These are phyloP conservation scores for Colletotrichum sp. DNA, from an alignment of 2,329 filamentous ascomycete species.

Conservation along the genomic window DNA sequence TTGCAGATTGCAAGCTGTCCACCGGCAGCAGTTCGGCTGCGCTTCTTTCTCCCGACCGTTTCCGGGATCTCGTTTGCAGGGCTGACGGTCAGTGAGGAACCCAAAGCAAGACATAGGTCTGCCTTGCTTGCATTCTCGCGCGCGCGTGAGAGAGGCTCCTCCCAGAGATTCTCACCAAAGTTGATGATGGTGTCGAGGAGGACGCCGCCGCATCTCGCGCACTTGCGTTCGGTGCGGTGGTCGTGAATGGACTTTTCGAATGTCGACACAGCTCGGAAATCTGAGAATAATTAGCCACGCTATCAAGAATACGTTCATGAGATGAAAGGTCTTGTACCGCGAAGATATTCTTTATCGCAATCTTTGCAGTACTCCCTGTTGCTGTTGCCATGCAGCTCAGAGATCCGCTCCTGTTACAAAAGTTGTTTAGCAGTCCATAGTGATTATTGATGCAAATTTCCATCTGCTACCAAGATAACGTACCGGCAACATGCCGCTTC, in stretches of 20 bases:
- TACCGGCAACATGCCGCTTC: conserved; percentile 50
- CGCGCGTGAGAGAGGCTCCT: conserved; percentile 35
- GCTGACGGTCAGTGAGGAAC: conserved; percentile 48
- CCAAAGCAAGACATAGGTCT: conserved; percentile 51
- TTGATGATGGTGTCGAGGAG: conserved; percentile 51
- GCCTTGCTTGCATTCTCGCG: conserved; percentile 41
- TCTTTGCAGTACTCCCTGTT: conserved; percentile 50
- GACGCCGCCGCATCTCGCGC: conserved; percentile 39
- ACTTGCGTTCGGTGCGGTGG: conserved; percentile 52
- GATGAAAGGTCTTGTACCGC: conserved; percentile 31
- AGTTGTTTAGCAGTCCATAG: not conserved
- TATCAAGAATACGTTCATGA: accelerated
- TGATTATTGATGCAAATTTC: too few relatives aligned
- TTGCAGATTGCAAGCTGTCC: conserved; percentile 50
- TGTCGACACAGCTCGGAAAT: conserved; percentile 48
- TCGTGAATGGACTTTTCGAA: conserved; percentile 48
- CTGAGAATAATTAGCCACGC: conserved; percentile 26
- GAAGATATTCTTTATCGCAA: conserved; percentile 51
- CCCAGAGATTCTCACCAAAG: conserved; percentile 44
- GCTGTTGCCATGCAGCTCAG: conserved; percentile 53
- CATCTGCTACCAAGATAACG: not conserved
- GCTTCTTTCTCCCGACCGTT: conserved; percentile 31
- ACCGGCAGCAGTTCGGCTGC: not conserved
- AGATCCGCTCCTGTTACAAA: conserved; percentile 41
- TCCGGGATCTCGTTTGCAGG: conserved; percentile 47